These are phyloP conservation scores for Epicoccum sorghinum DNA, from an alignment of 2,329 filamentous ascomycete species.

Conservation along the genomic window DNA sequence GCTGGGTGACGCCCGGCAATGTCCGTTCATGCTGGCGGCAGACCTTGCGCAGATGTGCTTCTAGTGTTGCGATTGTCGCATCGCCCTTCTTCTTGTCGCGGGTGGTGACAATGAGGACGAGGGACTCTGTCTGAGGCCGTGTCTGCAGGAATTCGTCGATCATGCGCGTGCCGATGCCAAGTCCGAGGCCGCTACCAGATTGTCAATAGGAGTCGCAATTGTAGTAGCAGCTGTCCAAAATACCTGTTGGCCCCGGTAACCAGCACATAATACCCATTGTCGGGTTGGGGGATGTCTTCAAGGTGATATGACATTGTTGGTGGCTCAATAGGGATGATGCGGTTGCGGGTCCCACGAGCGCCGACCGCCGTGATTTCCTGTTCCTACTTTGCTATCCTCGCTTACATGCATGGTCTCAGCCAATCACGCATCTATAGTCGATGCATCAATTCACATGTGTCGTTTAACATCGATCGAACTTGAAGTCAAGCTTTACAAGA, in stretches of 20 bases:
- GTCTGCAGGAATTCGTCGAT: conserved; percentile 86
- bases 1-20: conserved; percentile 48
- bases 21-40: conserved; percentile 44
- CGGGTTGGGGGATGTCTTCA: conserved; percentile 32
- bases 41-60: conserved; percentile 64
- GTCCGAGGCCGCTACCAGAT: conserved; percentile 77
- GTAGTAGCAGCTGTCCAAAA: not conserved
- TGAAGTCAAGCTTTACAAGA: too few relatives aligned
- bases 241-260: conserved; percentile 89
- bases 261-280: conserved; percentile 62
- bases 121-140: conserved; percentile 68
- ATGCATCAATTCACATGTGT: not conserved
- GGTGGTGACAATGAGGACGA: conserved; percentile 84
- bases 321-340: conserved; percentile 8
- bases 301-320: conserved; percentile 22
- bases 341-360: not conserved
- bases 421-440: conserved; percentile 18
- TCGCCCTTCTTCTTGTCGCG: conserved; percentile 75
- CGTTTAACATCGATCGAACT: too few relatives aligned
- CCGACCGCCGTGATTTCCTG: conserved; percentile 12
- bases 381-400: conserved; percentile 21
- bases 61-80: conserved; percentile 71
- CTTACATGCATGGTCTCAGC: conserved; percentile 4
- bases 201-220: conserved; percentile 32
- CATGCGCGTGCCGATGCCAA: conserved; percentile 80